phyloP scores from a whole-genome alignment of 1,139 yeast genomes.

The Suhomyces atakaporum region DNA sequence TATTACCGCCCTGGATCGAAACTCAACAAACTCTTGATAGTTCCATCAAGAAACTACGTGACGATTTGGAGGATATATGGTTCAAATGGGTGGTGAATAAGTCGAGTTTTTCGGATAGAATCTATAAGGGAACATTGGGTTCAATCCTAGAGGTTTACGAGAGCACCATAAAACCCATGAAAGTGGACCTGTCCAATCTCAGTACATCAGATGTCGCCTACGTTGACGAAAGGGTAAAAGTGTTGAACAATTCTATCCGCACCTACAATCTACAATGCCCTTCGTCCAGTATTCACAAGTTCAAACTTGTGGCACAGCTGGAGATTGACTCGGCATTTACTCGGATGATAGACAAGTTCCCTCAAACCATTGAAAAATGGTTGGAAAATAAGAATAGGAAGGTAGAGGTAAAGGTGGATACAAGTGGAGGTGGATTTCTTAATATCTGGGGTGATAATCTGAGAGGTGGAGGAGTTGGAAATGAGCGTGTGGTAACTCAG shows the following conservation, averaged over 20 bases:
- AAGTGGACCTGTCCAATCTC: constrained; percentile 6
- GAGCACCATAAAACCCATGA: constrained; percentile 2
- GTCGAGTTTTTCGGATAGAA: constrained; percentile 8
- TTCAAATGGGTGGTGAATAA: constrained; percentile 34
- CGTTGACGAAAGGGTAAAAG: constrained; percentile 44
- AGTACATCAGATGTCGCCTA: constrained; percentile 29
- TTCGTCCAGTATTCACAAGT: constrained; percentile 61
- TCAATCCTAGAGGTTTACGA: constrained; percentile 5
- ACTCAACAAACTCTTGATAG: constrained; percentile 61
- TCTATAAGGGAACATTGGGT: constrained; percentile 2
- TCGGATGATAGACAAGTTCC: constrained; percentile 13
- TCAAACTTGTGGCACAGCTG: constrained; percentile 53
- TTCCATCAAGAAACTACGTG: constrained; percentile 49
- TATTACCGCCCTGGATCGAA: constrained; percentile 88
- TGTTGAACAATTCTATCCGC: constrained; percentile 61
- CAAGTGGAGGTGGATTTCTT: constrained; percentile 13
- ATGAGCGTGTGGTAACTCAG: constrained; percentile 15
- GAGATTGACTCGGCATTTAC: constrained; percentile 44
- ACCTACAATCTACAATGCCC: constrained; percentile 85
- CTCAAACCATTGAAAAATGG: constrained; percentile 19
- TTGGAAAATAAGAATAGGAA: constrained; percentile 21
- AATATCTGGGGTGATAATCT: constrained; percentile 15
- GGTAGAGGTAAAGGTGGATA: background rate
- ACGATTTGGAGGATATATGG: constrained; percentile 48
- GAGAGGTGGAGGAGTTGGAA: constrained; percentile 11